These are phyloP conservation scores for Nemania sp. DNA, from an alignment of 2,329 filamentous ascomycete genomes.

Conservation along the genomic window DNA sequence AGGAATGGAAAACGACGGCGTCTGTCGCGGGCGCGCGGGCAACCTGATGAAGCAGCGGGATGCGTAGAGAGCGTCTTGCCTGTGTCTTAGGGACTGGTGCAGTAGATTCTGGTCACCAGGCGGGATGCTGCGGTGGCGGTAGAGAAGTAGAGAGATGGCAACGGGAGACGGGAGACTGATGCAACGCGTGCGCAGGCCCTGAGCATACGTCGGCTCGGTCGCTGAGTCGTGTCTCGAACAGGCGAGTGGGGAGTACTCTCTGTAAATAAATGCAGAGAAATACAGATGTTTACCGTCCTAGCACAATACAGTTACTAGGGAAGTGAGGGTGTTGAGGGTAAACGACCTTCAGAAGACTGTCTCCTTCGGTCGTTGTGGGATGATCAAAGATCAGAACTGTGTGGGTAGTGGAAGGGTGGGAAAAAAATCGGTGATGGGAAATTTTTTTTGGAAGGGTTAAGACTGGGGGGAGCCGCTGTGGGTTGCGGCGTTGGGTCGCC, in stretches of 20 bases:
- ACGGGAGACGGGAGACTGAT: background rate
- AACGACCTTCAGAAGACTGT: conserved; percentile 34
- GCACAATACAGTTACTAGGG: conserved; percentile 23
- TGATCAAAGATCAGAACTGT: conserved; percentile 35
- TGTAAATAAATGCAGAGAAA: conserved; percentile 38
- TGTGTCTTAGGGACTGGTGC: too few species aligned
- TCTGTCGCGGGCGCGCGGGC: conserved; percentile 29
- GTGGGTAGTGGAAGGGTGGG: conserved; percentile 30
- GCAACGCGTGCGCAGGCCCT: conserved; percentile 31
- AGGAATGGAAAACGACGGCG: conserved; percentile 26
- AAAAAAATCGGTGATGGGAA: conserved; percentile 36
- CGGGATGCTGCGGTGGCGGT: conserved; percentile 7
- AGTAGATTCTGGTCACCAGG: conserved; percentile 19
- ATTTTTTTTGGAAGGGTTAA: conserved; percentile 38
- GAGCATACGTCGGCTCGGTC: conserved; percentile 25
- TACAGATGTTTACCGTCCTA: conserved; percentile 33
- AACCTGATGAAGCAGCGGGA: conserved; percentile 13
- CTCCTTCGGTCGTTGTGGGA: conserved; percentile 34
- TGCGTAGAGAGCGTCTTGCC: conserved; percentile 4
- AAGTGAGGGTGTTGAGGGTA: conserved; percentile 26
- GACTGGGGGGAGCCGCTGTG: conserved; percentile 13
- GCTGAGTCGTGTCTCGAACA: conserved; percentile 29
- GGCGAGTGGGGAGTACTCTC: conserved; percentile 34
- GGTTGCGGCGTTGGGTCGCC: conserved; percentile 8
- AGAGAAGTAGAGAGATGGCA: conserved; percentile 12